phyloP scores from a whole-genome alignment of 768 basidiomycete species.

The Pleurotus salmoneostramineus region DNA sequence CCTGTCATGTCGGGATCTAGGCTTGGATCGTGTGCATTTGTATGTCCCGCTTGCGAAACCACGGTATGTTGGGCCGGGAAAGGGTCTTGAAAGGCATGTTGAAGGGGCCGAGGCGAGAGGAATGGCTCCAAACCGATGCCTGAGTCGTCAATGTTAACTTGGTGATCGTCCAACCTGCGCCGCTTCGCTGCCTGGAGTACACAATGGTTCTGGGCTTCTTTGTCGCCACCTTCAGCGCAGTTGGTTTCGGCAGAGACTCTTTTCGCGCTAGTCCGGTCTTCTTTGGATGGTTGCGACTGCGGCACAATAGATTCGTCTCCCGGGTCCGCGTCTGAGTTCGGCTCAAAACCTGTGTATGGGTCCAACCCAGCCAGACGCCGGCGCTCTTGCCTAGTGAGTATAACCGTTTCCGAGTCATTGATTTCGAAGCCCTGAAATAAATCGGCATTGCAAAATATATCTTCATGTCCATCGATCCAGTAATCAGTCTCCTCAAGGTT shows the following conservation, averaged over 20 bases:
- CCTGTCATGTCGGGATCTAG: too few relatives aligned
- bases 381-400: constrained; percentile 38
- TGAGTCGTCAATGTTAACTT: constrained; percentile 11
- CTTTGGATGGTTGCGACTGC: not conserved
- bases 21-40: too few relatives aligned
- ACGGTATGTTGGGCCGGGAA: too few relatives aligned
- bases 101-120: constrained; percentile 8
- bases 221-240: not conserved
- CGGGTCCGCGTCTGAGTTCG: not conserved
- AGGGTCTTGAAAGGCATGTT: constrained; percentile 13
- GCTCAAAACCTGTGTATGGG: constrained; percentile 8
- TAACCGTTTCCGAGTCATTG: constrained; percentile 26
- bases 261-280: not conserved
- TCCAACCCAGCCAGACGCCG: constrained; percentile 12
- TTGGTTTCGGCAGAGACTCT: not conserved
- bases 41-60: too few relatives aligned
- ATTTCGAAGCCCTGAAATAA: not conserved
- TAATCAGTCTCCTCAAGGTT: not conserved
- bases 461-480: constrained; percentile 11
- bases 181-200: not conserved
- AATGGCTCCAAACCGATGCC: constrained; percentile 13
- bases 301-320: not conserved
- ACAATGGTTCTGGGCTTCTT: not conserved
- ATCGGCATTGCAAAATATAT: not conserved
- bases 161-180: constrained; percentile 6